phyloP scores from a whole-genome alignment of 148 eudicot species.

The Rheum nobile region DNA sequence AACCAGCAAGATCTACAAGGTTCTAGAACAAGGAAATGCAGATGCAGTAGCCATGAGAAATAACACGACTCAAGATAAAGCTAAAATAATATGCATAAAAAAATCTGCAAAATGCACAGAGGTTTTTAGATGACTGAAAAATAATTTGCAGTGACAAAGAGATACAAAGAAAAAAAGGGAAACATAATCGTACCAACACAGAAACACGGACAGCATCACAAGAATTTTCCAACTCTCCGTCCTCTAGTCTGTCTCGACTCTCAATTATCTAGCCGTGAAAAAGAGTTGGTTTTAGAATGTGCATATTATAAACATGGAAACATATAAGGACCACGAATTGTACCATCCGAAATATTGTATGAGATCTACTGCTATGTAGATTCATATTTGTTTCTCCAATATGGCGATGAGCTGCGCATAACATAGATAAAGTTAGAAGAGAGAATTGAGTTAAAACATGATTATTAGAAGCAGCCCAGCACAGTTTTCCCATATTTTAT shows the following conservation, averaged over 20 bases:
- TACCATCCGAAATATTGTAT: constrained; percentile 98
- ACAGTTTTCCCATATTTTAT: too few species aligned
- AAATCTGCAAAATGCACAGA: background rate
- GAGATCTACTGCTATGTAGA: constrained; percentile 86
- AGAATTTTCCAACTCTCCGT: constrained; percentile 44
- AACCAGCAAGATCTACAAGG: constrained; percentile 98
- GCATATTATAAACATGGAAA: background rate
- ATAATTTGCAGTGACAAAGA: background rate
- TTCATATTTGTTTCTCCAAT: constrained; percentile 99
- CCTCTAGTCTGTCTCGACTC: constrained; percentile 81
- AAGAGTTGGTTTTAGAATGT: constrained; percentile 6
- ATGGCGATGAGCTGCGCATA: constrained; percentile 74
- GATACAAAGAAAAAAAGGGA: background rate
- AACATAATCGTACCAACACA: constrained; percentile 54
- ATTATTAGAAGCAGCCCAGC: background rate
- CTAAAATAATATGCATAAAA: background rate
- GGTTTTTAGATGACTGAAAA: background rate
- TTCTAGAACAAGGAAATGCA: constrained; percentile 33
- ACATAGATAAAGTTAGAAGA: background rate
- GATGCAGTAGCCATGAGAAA: background rate
- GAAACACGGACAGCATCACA: constrained; percentile 99
- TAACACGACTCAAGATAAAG: background rate
- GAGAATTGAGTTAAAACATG: background rate
- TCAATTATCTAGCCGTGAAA: constrained; percentile 63
- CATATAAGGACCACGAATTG: background rate